A percentile compares a stretch with the other conserved stretches of the same genome.
Conservation (phyloP, 345 rosid species). For the Pugionium dolabratum region DNA sequence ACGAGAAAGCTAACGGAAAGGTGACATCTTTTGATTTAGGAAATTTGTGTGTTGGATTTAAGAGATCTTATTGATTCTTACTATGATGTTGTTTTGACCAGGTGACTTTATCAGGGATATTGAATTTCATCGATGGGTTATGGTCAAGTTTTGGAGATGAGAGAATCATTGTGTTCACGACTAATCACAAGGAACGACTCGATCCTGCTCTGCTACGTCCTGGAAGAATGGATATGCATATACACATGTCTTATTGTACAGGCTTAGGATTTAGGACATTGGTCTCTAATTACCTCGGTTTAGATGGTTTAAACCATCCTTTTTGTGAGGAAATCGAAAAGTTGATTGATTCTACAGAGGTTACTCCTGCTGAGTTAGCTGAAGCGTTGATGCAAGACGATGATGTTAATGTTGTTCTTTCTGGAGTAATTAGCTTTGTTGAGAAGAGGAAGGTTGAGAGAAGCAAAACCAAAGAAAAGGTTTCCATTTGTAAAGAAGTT, state of each 20-base stretch:
- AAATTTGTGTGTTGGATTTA: neutral
- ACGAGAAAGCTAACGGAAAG: neutral
- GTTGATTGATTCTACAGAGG: slow-evolving; percentile 40
- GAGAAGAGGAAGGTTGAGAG: slow-evolving; percentile 41
- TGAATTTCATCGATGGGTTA: slow-evolving; percentile 44
- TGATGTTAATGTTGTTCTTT: slow-evolving; percentile 43
- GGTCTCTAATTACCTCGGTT: slow-evolving; percentile 47
- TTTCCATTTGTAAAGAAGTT: slow-evolving; percentile 6
- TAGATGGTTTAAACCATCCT: slow-evolving; percentile 37
- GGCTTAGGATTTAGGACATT: slow-evolving; percentile 46
- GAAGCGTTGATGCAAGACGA: slow-evolving; percentile 56
- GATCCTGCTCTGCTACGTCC: slow-evolving; percentile 46
- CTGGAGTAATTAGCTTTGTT: slow-evolving; percentile 43
- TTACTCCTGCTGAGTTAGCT: slow-evolving; percentile 53
- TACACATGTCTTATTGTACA: slow-evolving; percentile 48
- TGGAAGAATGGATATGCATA: slow-evolving; percentile 52
- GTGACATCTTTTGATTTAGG: slow-evolving; percentile 4
- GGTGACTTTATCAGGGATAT: slow-evolving; percentile 43
- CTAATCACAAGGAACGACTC: slow-evolving; percentile 40
- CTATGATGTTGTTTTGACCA: neutral
- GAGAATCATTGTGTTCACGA: slow-evolving; percentile 44
- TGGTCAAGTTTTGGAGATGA: slow-evolving; percentile 48
- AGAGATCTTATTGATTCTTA: neutral
- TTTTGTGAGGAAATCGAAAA: slow-evolving; percentile 40
- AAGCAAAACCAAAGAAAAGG: slow-evolving; percentile 16